Conservation (phyloP, 2,329 filamentous ascomycete species). For the Talaromyces piceae region DNA sequence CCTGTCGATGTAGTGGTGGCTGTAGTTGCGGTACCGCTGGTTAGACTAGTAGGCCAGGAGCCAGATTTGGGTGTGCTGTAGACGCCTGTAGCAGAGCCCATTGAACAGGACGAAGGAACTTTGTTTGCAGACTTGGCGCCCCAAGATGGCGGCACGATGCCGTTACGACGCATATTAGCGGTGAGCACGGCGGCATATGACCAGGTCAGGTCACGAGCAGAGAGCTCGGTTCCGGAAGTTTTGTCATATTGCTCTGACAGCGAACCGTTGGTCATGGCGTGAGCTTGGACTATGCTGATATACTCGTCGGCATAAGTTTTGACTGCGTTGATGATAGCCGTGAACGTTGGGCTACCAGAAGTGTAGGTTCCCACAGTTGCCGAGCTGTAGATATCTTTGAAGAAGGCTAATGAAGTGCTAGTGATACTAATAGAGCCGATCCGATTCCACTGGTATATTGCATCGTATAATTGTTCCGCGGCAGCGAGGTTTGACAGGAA, state of each 20-base stretch:
- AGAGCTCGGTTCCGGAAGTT: conserved; percentile 26
- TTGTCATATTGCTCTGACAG: conserved; percentile 37
- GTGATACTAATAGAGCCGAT: conserved; percentile 59
- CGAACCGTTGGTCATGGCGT: conserved; percentile 23
- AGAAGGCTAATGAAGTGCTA: conserved; percentile 61
- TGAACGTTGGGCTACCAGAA: conserved; percentile 49
- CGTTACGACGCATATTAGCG: conserved; percentile 25
- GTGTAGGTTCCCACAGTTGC: conserved; percentile 57
- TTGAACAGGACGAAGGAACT: conserved; percentile 23
- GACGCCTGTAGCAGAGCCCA: conserved; percentile 26
- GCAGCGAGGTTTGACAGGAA: conserved; percentile 62
- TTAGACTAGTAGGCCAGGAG: conserved; percentile 25
- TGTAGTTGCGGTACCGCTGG: conserved; percentile 3
- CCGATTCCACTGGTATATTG: conserved; percentile 62
- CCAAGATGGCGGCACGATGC: conserved; percentile 28
- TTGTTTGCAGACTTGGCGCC: conserved; percentile 24
- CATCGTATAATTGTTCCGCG: conserved; percentile 73
- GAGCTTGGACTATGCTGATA: conserved; percentile 34
- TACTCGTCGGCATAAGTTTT: conserved; percentile 56
- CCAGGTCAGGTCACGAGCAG: conserved; percentile 38
- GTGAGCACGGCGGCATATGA: conserved; percentile 38
- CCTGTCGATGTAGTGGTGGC: background rate
- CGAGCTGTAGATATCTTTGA: conserved; percentile 55
- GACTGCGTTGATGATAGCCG: conserved; percentile 51
- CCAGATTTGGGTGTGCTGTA: conserved; percentile 27